Evolutionary conservation across 805 yeast species (phyloP).

Genomic region (Cyberlindnera euphorbiiphila): DNA sequence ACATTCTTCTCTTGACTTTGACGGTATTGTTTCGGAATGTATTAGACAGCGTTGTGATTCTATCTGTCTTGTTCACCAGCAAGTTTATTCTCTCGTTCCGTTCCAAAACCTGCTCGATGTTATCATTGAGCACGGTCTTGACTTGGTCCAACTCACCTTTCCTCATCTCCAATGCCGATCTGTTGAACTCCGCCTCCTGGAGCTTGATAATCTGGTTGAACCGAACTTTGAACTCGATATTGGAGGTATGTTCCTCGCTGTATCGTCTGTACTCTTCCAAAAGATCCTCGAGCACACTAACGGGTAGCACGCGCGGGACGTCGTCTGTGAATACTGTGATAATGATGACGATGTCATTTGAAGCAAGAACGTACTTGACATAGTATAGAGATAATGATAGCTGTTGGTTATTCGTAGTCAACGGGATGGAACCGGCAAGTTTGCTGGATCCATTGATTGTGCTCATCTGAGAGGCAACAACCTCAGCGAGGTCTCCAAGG

Average conservation of each 20-base stretch:
- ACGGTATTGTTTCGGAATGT: slow-evolving; percentile 52
- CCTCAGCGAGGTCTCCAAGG: slow-evolving; percentile 46
- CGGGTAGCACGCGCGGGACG: slow-evolving; percentile 21
- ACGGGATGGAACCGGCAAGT: slow-evolving; percentile 27
- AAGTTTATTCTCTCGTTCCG: slow-evolving; percentile 56
- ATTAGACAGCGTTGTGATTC: slow-evolving; percentile 48
- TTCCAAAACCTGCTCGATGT: slow-evolving; percentile 53
- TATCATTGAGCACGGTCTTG: slow-evolving; percentile 53
- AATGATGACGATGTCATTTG: slow-evolving; percentile 25
- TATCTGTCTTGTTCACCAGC: slow-evolving; percentile 58
- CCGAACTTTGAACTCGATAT: slow-evolving; percentile 50
- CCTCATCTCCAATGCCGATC: slow-evolving; percentile 32
- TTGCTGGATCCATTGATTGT: slow-evolving; percentile 44
- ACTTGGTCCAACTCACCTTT: slow-evolving; percentile 54
- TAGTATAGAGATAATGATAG: slow-evolving; percentile 17
- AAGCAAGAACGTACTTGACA: slow-evolving; percentile 19
- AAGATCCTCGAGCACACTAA: slow-evolving; percentile 26
- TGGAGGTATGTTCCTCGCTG: neutral
- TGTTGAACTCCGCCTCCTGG: slow-evolving; percentile 44
- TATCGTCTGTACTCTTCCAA: slow-evolving; percentile 40
- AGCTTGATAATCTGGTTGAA: slow-evolving; percentile 53
- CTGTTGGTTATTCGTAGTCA: slow-evolving; percentile 10
- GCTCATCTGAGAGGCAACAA: slow-evolving; percentile 51
- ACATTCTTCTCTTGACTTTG: slow-evolving; percentile 47
- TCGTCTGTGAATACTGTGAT: slow-evolving; percentile 20